Evolutionary conservation across 768 basidiomycete genomes (phyloP).

Genomic region (Plicaturopsis crispa): DNA sequence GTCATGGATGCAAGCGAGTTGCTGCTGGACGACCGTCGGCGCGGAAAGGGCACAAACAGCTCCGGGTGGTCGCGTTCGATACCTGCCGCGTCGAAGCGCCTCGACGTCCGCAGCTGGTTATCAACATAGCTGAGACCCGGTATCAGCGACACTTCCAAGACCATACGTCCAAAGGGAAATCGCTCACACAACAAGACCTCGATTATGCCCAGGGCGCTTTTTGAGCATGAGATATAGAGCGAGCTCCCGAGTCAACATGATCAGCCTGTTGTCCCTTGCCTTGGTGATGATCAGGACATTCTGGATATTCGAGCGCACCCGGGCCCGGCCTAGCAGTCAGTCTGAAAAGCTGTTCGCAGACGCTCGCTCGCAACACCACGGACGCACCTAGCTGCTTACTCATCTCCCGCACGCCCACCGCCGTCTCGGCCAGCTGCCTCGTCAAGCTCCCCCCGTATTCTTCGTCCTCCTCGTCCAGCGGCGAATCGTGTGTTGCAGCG

Average conservation of each 20-base stretch:
- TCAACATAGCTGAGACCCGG: constrained; percentile 75
- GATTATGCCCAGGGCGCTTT: constrained; percentile 47
- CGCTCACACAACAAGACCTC: constrained; percentile 83
- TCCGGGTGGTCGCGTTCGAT: constrained; percentile 83
- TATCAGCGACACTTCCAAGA: constrained; percentile 9
- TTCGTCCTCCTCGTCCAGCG: no score
- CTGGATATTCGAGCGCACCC: constrained; percentile 88
- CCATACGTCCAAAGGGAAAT: constrained; percentile 10
- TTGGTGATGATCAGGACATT: constrained; percentile 94
- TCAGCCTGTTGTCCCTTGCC: constrained; percentile 93
- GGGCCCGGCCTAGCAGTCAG: constrained; percentile 65
- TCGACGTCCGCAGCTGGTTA: constrained; percentile 78
- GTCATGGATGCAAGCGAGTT: constrained; percentile 54
- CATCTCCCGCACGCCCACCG: constrained; percentile 96
- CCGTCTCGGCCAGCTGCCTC: constrained; percentile 91
- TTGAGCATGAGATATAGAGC: constrained; percentile 95
- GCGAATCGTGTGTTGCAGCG: constrained; percentile 3
- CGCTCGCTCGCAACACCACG: constrained; percentile 4
- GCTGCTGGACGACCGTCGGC: constrained; percentile 64
- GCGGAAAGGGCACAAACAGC: constrained; percentile 73
- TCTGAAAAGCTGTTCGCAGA: constrained; percentile 9
- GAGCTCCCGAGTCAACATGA: constrained; percentile 89
- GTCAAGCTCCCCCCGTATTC: constrained; percentile 76
- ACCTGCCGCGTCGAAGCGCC: constrained; percentile 90
- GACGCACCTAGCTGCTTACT: constrained; percentile 90